Percentiles rank a stretch among this genome's conserved stretches.
These are phyloP conservation scores for Aspergillus thermomutatus DNA, from an alignment of 2,329 filamentous ascomycete species.

Conservation along the genomic window DNA sequence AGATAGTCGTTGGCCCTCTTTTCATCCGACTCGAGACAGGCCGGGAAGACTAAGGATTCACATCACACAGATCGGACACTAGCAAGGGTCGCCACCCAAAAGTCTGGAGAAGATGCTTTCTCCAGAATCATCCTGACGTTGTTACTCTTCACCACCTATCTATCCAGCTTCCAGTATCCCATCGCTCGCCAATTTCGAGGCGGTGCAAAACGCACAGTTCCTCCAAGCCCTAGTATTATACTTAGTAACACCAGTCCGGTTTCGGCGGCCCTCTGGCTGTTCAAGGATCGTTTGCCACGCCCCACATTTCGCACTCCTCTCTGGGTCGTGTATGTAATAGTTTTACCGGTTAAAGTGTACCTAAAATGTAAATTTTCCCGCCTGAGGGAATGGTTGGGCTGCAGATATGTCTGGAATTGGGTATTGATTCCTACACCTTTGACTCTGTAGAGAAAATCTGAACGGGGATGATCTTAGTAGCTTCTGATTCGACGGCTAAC, in stretches of 20 bases:
- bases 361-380: background rate
- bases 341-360: background rate
- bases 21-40: background rate
- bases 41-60: background rate
- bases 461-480: background rate
- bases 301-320: constrained; percentile 16
- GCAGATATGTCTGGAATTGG: background rate
- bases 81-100: background rate
- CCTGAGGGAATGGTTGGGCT: background rate
- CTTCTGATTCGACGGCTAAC: background rate
- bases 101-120: background rate
- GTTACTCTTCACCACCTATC: background rate
- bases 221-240: constrained; percentile 5
- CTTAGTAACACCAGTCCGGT: constrained; percentile 21
- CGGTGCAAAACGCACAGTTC: constrained; percentile 3
- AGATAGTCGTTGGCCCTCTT: constrained; percentile 21
- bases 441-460: background rate
- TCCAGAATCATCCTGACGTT: background rate
- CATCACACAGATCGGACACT: background rate
- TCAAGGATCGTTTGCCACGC: constrained; percentile 35
- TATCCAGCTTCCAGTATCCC: background rate
- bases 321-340: background rate
- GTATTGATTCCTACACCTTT: background rate
- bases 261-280: constrained; percentile 19
- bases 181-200: background rate